Conservation (phyloP, 2,329 filamentous ascomycete genomes). For the Talaromyces sp. region DNA sequence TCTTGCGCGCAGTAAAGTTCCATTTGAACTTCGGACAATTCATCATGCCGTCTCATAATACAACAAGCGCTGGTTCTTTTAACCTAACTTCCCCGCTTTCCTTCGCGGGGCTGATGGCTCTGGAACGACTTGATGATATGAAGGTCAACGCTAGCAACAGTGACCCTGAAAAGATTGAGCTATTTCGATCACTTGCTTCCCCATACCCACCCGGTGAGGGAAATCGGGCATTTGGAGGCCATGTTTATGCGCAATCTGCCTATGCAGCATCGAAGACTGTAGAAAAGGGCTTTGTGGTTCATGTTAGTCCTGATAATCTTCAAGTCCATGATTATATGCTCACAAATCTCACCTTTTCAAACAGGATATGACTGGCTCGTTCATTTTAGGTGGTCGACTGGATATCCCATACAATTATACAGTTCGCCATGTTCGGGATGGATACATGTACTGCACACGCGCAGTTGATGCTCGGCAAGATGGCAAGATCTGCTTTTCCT, state of each 20-base stretch:
- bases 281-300: constrained; percentile 52
- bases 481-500: constrained; percentile 55
- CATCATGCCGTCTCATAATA: constrained; percentile 20
- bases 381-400: constrained; percentile 52
- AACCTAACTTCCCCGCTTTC: constrained; percentile 20
- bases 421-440: constrained; percentile 55
- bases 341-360: not conserved
- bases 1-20: too few species aligned
- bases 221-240: constrained; percentile 56
- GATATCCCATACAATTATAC: constrained; percentile 55
- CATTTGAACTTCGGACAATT: not conserved
- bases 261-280: constrained; percentile 61
- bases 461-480: constrained; percentile 56
- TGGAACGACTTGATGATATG: constrained; percentile 28
- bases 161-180: constrained; percentile 32
- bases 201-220: constrained; percentile 48
- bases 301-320: constrained; percentile 43
- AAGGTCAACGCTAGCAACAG: constrained; percentile 7
- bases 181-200: constrained; percentile 30
- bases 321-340: not conserved
- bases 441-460: constrained; percentile 55
- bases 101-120: constrained; percentile 37
- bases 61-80: constrained; percentile 7
- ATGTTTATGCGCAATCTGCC: constrained; percentile 61
- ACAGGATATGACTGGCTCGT: constrained; percentile 57